Evolutionary conservation across 2,329 filamentous ascomycete genomes (phyloP).

Genomic region (Claviceps purpurea): DNA sequence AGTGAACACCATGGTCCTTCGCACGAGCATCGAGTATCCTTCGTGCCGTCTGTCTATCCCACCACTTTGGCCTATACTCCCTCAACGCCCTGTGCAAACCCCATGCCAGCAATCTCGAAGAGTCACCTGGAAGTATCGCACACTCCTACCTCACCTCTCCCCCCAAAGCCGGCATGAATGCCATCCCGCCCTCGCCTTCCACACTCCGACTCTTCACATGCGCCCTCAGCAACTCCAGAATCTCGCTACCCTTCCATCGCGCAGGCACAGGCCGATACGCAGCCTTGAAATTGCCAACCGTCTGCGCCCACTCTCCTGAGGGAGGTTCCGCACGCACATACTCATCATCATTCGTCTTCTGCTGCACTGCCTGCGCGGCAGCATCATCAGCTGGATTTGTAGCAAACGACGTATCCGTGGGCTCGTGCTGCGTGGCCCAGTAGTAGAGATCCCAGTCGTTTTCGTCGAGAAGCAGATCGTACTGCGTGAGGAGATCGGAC

Average conservation of each 20-base stretch:
- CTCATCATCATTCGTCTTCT: constrained; percentile 11
- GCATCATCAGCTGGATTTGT: constrained; percentile 16
- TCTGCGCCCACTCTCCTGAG: constrained; percentile 88
- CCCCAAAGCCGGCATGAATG: constrained; percentile 40
- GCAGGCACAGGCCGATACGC: constrained; percentile 81
- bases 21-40: too few species aligned
- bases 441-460: constrained; percentile 99
- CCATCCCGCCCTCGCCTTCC: constrained; percentile 34
- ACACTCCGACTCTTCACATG: constrained; percentile 58
- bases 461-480: constrained; percentile 89
- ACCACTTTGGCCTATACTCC: too few species aligned
- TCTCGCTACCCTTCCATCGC: constrained; percentile 74
- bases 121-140: background rate
- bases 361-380: too few species aligned
- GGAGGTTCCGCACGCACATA: constrained; percentile 21
- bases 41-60: too few species aligned
- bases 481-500: constrained; percentile 59
- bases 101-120: background rate
- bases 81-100: too few species aligned
- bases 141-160: background rate
- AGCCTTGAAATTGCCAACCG: constrained; percentile 83
- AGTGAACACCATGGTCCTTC: too few species aligned
- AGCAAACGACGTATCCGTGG: constrained; percentile 34
- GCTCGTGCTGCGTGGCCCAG: constrained; percentile 79
- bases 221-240: constrained; percentile 59